Evolutionary conservation across 2,329 filamentous ascomycete species (phyloP).

Genomic region (Helicocarpus griseus): DNA sequence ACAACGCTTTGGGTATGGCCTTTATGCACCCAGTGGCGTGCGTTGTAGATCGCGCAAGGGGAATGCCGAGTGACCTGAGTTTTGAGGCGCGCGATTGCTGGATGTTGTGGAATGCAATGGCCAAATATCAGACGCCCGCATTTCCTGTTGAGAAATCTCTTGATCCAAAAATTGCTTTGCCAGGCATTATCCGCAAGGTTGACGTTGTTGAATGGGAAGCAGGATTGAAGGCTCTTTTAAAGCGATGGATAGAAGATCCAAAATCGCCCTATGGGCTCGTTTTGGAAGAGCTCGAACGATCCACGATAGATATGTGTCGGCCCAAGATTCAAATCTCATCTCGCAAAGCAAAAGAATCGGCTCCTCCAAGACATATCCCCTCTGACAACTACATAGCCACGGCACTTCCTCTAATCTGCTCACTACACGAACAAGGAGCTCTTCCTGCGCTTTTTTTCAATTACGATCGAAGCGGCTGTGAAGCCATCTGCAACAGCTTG

Average conservation of each 20-base stretch:
- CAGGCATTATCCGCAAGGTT: conserved; percentile 50
- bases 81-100: conserved; percentile 65
- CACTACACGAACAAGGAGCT: conserved; percentile 53
- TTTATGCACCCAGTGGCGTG: conserved; percentile 59
- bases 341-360: conserved; percentile 10
- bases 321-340: conserved; percentile 12
- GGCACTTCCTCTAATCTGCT: conserved; percentile 49
- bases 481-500: conserved; percentile 46
- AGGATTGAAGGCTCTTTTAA: conserved; percentile 49
- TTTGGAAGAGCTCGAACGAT: conserved; percentile 38
- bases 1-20: conserved; percentile 41
- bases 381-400: conserved; percentile 31
- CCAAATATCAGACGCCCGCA: conserved; percentile 42
- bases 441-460: conserved; percentile 70
- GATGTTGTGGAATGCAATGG: conserved; percentile 55
- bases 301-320: conserved; percentile 4
- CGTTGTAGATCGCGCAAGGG: conserved; percentile 51
- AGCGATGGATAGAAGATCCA: conserved; percentile 49
- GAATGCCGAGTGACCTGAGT: conserved; percentile 56
- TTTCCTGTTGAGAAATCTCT: conserved; percentile 45
- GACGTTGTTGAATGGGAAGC: conserved; percentile 59
- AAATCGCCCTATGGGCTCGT: conserved; percentile 45
- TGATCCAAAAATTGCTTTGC: conserved; percentile 41
- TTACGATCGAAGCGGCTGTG: conserved; percentile 59
- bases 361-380: conserved; percentile 13